Conservation (phyloP, 2,329 filamentous ascomycete species). For the Botrytis tulipae region DNA sequence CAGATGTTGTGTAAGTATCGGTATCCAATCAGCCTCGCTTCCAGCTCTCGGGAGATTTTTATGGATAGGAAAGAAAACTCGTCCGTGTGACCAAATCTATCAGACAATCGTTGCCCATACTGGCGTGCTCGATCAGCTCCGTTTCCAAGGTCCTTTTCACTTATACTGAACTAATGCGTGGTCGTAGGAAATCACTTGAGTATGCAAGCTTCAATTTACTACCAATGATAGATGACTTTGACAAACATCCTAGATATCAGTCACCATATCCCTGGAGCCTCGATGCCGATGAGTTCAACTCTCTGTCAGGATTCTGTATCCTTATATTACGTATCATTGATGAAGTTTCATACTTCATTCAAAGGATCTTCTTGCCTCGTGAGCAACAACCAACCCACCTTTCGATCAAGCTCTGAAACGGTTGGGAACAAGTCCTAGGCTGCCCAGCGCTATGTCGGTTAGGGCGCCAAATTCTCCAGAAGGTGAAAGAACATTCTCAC, state of each 20-base stretch:
- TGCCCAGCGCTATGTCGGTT: not conserved
- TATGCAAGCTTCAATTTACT: not conserved
- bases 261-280: not conserved
- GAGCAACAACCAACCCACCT: not conserved
- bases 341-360: not conserved
- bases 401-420: not conserved
- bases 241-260: not conserved
- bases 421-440: not conserved
- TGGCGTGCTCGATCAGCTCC: conserved; percentile 3
- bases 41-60: not conserved
- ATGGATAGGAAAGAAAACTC: not conserved
- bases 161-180: not conserved
- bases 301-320: not conserved
- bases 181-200: not conserved
- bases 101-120: conserved; percentile 6
- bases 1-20: not conserved
- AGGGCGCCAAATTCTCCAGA: not conserved
- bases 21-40: conserved; percentile 5
- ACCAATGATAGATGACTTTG: not conserved
- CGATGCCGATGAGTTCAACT: not conserved
- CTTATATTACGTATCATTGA: not conserved
- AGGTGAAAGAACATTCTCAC: not conserved
- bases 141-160: not conserved
- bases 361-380: not conserved
- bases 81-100: conserved; percentile 10